Percentiles rank a stretch among this genome's conserved stretches.
These are phyloP conservation scores for Heritiera littoralis DNA, from an alignment of 345 rosid species.

Conservation along the genomic window DNA sequence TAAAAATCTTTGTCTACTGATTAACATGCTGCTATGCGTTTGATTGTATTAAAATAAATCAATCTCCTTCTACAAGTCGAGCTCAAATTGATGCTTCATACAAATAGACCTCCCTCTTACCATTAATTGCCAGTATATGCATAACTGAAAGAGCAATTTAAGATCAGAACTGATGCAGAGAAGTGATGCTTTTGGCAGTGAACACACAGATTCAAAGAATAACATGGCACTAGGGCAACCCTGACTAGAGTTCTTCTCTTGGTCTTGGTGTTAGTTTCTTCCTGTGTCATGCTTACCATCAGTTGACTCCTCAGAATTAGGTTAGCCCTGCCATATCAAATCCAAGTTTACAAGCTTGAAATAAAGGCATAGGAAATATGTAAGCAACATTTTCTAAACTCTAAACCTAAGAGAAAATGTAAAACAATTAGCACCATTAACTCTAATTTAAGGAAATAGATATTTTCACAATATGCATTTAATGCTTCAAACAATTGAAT, in stretches of 20 bases:
- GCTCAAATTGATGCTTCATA: background rate
- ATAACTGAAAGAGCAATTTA: background rate
- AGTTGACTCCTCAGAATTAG: constrained; percentile 36
- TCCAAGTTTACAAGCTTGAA: constrained; percentile 3
- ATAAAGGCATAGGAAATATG: background rate
- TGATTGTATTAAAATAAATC: background rate
- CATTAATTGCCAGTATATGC: constrained; percentile 4
- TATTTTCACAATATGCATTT: background rate
- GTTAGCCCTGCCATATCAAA: constrained; percentile 39
- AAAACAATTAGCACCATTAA: background rate
- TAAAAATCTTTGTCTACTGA: background rate
- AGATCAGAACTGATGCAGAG: background rate
- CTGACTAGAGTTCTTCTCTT: background rate
- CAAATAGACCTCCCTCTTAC: constrained; percentile 9
- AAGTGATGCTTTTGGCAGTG: background rate
- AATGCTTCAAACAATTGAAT: background rate
- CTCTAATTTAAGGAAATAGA: background rate
- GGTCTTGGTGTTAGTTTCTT: constrained; percentile 16
- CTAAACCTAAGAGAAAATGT: background rate
- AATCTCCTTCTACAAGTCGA: too few relatives aligned
- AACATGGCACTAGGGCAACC: background rate
- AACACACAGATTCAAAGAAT: background rate
- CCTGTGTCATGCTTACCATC: constrained; percentile 26
- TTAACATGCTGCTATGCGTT: background rate
- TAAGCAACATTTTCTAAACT: background rate